A percentile compares a stretch with the other conserved stretches of the same genome.
phyloP scores from a whole-genome alignment of 2,329 filamentous ascomycete genomes.

The Colletotrichum sp. region DNA sequence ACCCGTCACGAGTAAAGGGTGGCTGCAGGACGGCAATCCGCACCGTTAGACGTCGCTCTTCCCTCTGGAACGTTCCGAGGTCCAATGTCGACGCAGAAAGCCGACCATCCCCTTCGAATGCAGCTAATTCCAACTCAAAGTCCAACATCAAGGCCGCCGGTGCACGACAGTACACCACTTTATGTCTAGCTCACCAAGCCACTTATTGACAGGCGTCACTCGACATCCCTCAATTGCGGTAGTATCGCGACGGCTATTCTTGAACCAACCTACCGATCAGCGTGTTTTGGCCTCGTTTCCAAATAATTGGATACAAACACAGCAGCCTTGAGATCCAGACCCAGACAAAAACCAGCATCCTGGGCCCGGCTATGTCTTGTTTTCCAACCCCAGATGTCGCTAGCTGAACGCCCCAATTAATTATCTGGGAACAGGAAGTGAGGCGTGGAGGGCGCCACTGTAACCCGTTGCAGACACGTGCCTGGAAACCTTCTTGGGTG shows the following conservation, averaged over 20 bases:
- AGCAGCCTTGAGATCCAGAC: background rate
- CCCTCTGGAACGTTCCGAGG: background rate
- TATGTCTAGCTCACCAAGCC: background rate
- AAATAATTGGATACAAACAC: background rate
- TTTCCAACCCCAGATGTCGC: background rate
- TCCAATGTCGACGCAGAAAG: background rate
- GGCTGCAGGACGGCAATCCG: background rate
- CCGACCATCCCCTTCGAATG: background rate
- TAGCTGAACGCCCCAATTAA: background rate
- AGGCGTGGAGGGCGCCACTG: background rate
- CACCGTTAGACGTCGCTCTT: background rate
- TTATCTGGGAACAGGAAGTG: background rate
- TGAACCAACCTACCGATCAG: background rate
- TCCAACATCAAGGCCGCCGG: background rate
- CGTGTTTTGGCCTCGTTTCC: background rate
- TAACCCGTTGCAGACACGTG: background rate
- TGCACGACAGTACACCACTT: background rate
- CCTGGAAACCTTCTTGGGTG: background rate
- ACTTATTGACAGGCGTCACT: background rate
- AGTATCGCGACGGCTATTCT: background rate
- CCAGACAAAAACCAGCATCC: background rate
- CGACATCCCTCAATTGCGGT: background rate
- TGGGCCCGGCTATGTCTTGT: background rate
- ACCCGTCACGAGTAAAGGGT: background rate
- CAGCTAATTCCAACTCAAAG: background rate